A percentile compares a stretch with the other conserved stretches of the same genome.
Conservation (phyloP, 2,329 filamentous ascomycete species). For the Fusarium papillatum region DNA sequence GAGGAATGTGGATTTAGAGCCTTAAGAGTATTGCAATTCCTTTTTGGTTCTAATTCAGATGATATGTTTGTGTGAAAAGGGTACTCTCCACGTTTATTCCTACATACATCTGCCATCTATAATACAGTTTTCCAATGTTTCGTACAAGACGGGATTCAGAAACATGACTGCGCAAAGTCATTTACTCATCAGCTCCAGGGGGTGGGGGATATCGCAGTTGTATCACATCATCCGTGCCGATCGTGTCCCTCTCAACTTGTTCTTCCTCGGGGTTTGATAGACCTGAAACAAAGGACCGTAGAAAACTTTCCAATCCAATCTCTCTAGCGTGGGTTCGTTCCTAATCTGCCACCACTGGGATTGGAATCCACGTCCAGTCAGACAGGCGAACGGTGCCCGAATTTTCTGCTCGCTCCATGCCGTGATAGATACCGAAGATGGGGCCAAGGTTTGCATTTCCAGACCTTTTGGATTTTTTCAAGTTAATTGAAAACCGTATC, state of each 20-base stretch:
- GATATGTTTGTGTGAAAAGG: too few relatives aligned
- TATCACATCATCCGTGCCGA: neutral
- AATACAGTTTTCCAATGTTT: too few relatives aligned
- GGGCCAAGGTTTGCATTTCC: too few relatives aligned
- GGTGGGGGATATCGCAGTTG: neutral
- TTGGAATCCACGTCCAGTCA: constrained; percentile 2
- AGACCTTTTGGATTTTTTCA: too few relatives aligned
- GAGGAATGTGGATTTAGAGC: too few relatives aligned
- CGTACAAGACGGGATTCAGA: too few relatives aligned
- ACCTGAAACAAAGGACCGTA: neutral
- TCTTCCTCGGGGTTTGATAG: neutral
- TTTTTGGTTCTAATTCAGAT: too few relatives aligned
- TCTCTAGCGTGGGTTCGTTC: neutral
- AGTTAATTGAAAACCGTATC: neutral
- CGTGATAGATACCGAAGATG: neutral
- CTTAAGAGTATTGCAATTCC: too few relatives aligned
- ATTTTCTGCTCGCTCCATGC: neutral
- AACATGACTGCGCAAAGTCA: too few relatives aligned
- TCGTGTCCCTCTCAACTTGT: neutral
- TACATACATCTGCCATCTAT: too few relatives aligned
- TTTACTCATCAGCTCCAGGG: too few relatives aligned
- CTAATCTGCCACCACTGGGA: neutral
- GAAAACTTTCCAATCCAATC: neutral
- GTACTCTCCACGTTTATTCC: too few relatives aligned
- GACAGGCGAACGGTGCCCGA: neutral